Conservation (phyloP, 2,329 filamentous ascomycete species). For the Colletotrichum liaoningense region DNA sequence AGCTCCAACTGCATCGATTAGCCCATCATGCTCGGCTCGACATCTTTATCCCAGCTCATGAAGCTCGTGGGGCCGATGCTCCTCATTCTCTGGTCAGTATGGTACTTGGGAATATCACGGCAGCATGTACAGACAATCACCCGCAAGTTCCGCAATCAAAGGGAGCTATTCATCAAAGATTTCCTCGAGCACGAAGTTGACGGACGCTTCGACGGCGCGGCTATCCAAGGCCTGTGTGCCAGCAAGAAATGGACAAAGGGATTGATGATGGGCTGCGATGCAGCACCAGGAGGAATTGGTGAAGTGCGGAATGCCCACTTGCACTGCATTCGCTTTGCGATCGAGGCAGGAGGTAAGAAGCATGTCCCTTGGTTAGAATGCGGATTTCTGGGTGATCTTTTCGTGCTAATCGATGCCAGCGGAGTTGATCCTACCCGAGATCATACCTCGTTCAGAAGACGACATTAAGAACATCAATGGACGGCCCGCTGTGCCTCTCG, state of each 20-base stretch:
- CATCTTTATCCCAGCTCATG: constrained; percentile 40
- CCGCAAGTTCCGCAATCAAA: constrained; percentile 45
- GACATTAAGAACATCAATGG: constrained; percentile 40
- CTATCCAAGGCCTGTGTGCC: constrained; percentile 48
- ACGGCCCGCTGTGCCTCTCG: constrained; percentile 40
- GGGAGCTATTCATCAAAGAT: constrained; percentile 46
- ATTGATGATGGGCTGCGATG: constrained; percentile 55
- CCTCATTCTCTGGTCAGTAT: constrained; percentile 41
- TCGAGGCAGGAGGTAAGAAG: constrained; percentile 56
- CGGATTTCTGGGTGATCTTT: constrained; percentile 8
- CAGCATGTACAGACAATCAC: constrained; percentile 40
- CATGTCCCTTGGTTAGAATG: constrained; percentile 33
- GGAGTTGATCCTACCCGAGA: constrained; percentile 50
- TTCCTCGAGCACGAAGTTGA: constrained; percentile 48
- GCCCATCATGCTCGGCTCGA: constrained; percentile 37
- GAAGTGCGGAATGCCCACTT: constrained; percentile 57
- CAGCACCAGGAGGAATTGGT: constrained; percentile 55
- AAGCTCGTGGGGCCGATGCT: constrained; percentile 39
- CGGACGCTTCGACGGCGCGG: constrained; percentile 44
- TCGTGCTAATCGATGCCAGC: constrained; percentile 40
- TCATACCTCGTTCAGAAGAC: constrained; percentile 45
- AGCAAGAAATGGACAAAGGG: constrained; percentile 52
- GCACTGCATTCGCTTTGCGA: constrained; percentile 57
- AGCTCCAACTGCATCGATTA: background rate
- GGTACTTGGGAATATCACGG: constrained; percentile 39